Base-by-base conservation (phyloP, 108 stramenopile species). In the Cafeteria roenbergensis region DNA sequence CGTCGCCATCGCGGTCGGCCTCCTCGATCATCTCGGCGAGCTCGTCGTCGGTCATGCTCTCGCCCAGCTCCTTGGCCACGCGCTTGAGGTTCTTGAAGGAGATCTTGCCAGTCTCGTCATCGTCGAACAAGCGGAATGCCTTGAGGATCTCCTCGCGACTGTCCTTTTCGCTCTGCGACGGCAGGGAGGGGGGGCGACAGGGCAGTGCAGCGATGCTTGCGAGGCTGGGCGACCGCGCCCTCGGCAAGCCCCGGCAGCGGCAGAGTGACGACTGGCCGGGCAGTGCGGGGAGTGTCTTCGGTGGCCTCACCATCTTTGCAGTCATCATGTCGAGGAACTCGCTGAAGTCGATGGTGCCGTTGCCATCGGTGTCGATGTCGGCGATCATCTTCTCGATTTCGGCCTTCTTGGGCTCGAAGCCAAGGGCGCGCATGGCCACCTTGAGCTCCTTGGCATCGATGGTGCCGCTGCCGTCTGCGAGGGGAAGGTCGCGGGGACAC, bases 401-500 rank as follows among this genome's bases (percentile, higher is more conserved):
- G 61, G 88, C 88, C 71, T 90, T 88, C 65, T 82, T 85, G 42
- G 87, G 86, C 76, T 90, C 81, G 37, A 89, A 89, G 54, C 91
- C 91, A 0, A 92, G 75, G 33, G 89, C 88, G 0, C 88, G 70
- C 84, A 92, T 89, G n/a, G 88, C 91, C 0, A 89, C 88, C 71
- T 87, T 87, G 20, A 92, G 82, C 71, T 92, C 90, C 65, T 88
- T 86, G 37, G 82, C 83, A 38, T 90, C 89, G 66, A 90, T 90
- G n/a, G 83, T 82, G 52, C 87, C 66, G 9, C 73, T 70, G 30
- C 85, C 86, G 75, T 87, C 86, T 0, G 81, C 82, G 63, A 87
- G 86, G 73, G 87, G 87, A 42, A 89, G 71, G 66, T 83, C 85
- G 71, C 85, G 85, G 14, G 87, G 85, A 60, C 85, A 85, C 2